Evolutionary conservation across 768 basidiomycete genomes (phyloP).

Genomic region (Suillus lakei): DNA sequence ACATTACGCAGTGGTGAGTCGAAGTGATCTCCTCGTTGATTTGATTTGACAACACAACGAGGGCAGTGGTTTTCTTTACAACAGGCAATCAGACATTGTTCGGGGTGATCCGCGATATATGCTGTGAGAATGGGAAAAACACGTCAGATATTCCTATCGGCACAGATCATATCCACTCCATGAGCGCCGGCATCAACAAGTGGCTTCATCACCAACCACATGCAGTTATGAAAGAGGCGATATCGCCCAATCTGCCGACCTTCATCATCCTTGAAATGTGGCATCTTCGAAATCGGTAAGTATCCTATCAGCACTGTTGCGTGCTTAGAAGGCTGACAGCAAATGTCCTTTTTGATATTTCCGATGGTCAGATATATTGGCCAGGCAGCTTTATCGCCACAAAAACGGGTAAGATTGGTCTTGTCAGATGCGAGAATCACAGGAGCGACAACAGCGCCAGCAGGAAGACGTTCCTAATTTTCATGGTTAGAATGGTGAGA

Average conservation of each 20-base stretch:
- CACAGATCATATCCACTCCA: conserved; percentile 16
- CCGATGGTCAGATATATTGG: conserved; percentile 52
- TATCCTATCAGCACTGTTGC: conserved; percentile 44
- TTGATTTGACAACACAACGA: neutral
- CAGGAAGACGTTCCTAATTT: neutral
- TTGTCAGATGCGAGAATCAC: conserved; percentile 45
- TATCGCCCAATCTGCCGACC: conserved; percentile 21
- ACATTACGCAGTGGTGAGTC: neutral
- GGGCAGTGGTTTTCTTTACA: conserved; percentile 18
- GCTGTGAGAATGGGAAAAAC: conserved; percentile 19
- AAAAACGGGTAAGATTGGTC: conserved; percentile 45
- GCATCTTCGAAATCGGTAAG: conserved; percentile 40
- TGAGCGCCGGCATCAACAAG: conserved; percentile 14
- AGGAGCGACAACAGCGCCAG: conserved; percentile 16
- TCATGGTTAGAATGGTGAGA: no score
- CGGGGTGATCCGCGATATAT: conserved; percentile 19
- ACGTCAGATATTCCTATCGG: conserved; percentile 11
- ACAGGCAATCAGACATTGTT: conserved; percentile 20
- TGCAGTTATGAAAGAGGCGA: conserved; percentile 40
- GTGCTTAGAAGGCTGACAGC: conserved; percentile 37
- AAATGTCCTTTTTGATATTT: conserved; percentile 45
- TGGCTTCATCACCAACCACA: conserved; percentile 16
- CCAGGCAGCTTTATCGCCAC: conserved; percentile 46
- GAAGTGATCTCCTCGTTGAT: neutral
- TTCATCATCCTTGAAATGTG: conserved; percentile 25